Base-by-base conservation (phyloP, 179 eudicot species). In the Silene coronaria region DNA sequence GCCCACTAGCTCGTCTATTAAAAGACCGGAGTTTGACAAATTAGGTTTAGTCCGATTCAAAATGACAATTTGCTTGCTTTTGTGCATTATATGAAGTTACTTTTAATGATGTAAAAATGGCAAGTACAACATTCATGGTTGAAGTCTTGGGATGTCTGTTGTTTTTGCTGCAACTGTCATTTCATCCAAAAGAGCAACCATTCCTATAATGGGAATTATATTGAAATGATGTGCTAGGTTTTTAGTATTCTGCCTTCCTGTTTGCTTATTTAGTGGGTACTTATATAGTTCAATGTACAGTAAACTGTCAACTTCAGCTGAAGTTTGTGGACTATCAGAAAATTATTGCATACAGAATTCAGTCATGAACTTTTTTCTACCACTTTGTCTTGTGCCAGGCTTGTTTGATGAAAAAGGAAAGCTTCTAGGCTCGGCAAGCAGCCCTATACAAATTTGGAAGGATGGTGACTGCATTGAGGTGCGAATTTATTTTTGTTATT, bases 391-490 rank as follows among this genome's bases (percentile, higher is more conserved):
- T 51, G 58, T 60, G 77, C 75, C 85, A 95, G 97, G 97, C 80
- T 66, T 95, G 22, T 92, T 95, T 79, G 93, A 91, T 77, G 89
- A 73, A 62, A 70, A 72, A 28, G 97, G 99, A 28, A 88, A 86
- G 81, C 99, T 91, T 81, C 65, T 95, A 38, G 97, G 97, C 79
- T 89, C 80, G 78, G 85, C 90, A 63, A 91, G 91, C 83, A 88
- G 93, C 83, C 97, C 99, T 5, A 91, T 95, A 82, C 97, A 91
- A 87, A 95, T 95, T 19, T 95, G 99, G 99, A 95, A 95, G 83
- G 97, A 95, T 45, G 90, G 87, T 70, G 91, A 92, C 60, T 95
- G 97, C 79, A 84, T 95, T 75, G 97, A 95, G 97, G 99, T 95
- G 77, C 78, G 77, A 51, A 55, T 22, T 2, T 55, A 48, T 26